Conservation (phyloP, 129 eudicot genomes). For the Flaveria brownii region DNA sequence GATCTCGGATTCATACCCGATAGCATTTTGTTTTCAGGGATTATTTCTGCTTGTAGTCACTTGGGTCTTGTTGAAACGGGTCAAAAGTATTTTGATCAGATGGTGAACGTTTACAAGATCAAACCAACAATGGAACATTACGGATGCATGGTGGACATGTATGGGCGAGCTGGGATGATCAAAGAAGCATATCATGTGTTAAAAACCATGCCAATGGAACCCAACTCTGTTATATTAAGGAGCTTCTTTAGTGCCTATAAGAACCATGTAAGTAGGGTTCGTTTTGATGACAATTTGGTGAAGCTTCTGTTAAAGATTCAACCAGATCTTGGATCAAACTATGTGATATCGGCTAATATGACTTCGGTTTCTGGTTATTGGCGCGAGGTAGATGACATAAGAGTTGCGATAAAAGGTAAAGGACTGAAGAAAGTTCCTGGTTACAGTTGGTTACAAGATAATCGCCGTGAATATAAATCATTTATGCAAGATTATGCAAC, state of each 20-base stretch:
- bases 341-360: slow-evolving; percentile 23
- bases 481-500: background rate
- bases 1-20: slow-evolving; percentile 14
- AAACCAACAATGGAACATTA: slow-evolving; percentile 22
- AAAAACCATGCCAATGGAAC: slow-evolving; percentile 18
- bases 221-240: slow-evolving; percentile 14
- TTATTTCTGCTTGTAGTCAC: slow-evolving; percentile 31
- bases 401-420: slow-evolving; percentile 25
- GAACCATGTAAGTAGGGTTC: slow-evolving; percentile 15
- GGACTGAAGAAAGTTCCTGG: slow-evolving; percentile 30
- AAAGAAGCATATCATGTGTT: slow-evolving; percentile 28
- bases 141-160: slow-evolving; percentile 30
- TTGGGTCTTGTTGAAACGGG: slow-evolving; percentile 29
- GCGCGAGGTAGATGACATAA: slow-evolving; percentile 22
- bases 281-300: slow-evolving; percentile 26
- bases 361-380: slow-evolving; percentile 25
- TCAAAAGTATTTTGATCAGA: slow-evolving; percentile 16
- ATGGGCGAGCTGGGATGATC: slow-evolving; percentile 30
- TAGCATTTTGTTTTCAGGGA: slow-evolving; percentile 19
- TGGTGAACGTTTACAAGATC: slow-evolving; percentile 21
- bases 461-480: background rate
- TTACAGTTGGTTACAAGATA: slow-evolving; percentile 27
- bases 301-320: slow-evolving; percentile 27
- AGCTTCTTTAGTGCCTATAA: slow-evolving; percentile 32
- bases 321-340: slow-evolving; percentile 31